Conservation (phyloP, 2,329 filamentous ascomycete genomes). For the Talaromyces islandicus region DNA sequence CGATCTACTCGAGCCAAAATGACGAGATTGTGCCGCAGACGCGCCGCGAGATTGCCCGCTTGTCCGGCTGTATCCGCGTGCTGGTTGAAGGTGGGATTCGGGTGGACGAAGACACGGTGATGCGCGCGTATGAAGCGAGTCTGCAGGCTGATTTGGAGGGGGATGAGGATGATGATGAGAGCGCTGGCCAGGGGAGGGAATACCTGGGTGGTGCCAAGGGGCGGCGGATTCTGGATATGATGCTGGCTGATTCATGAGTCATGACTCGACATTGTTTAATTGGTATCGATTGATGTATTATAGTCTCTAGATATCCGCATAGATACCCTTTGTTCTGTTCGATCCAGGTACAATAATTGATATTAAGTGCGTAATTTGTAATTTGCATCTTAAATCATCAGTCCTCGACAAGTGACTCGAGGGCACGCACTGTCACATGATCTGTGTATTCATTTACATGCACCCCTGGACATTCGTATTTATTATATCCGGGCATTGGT, state of each 20-base stretch:
- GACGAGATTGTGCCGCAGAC: conserved; percentile 72
- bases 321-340: background rate
- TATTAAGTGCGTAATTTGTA: too few species aligned
- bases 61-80: conserved; percentile 74
- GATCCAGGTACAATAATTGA: too few species aligned
- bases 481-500: too few species aligned
- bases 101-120: conserved; percentile 87
- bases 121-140: conserved; percentile 73
- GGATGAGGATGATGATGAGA: conserved; percentile 34
- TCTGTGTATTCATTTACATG: too few species aligned
- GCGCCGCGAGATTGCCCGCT: conserved; percentile 78
- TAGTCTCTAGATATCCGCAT: background rate
- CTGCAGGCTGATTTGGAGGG: conserved; percentile 57
- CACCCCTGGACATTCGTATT: too few species aligned
- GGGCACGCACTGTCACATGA: too few species aligned
- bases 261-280: background rate
- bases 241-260: conserved; percentile 13
- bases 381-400: too few species aligned
- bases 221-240: conserved; percentile 30
- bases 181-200: conserved; percentile 30
- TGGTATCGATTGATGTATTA: background rate
- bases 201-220: conserved; percentile 38
- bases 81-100: conserved; percentile 75
- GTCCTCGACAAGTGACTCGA: too few species aligned
- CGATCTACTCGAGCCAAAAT: conserved; percentile 93